phyloP scores from a whole-genome alignment of 192 early-diverging fungal genomes.

The Rhizophagus sp. region DNA sequence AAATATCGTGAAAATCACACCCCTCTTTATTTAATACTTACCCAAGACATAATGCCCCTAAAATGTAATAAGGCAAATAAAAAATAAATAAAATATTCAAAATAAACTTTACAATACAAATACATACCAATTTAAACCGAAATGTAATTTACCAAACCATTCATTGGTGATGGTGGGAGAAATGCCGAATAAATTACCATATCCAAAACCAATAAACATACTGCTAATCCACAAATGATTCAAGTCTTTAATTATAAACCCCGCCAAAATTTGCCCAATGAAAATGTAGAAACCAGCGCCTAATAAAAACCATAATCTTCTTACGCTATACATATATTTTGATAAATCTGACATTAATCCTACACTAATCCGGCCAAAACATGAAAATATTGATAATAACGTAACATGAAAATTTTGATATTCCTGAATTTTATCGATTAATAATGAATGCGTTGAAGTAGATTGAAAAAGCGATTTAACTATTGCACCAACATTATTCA shows the following conservation, averaged over 20 bases:
- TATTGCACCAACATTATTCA: constrained; percentile 45
- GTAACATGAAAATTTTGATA: constrained; percentile 47
- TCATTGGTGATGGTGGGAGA: constrained; percentile 43
- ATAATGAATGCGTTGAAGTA: neutral
- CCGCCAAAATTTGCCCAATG: constrained; percentile 40
- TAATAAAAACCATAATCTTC: constrained; percentile 40
- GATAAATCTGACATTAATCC: constrained; percentile 45
- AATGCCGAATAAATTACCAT: constrained; percentile 44
- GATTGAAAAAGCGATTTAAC: constrained; percentile 40
- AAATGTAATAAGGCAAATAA: neutral
- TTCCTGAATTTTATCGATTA: constrained; percentile 32
- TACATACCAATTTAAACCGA: constrained; percentile 44
- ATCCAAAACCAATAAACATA: constrained; percentile 38
- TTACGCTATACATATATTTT: constrained; percentile 35
- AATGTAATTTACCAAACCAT: constrained; percentile 40
- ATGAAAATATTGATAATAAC: constrained; percentile 45
- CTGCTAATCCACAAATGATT: constrained; percentile 29
- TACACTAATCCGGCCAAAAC: constrained; percentile 41
- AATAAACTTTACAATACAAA: neutral
- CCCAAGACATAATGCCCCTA: constrained; percentile 14
- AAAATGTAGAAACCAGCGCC: constrained; percentile 37
- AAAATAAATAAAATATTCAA: neutral
- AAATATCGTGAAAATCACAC: no score
- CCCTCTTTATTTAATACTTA: neutral
- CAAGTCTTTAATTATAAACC: constrained; percentile 24